Base-by-base conservation (phyloP, 2,329 filamentous ascomycete species). In the Neobulgaria alba region DNA sequence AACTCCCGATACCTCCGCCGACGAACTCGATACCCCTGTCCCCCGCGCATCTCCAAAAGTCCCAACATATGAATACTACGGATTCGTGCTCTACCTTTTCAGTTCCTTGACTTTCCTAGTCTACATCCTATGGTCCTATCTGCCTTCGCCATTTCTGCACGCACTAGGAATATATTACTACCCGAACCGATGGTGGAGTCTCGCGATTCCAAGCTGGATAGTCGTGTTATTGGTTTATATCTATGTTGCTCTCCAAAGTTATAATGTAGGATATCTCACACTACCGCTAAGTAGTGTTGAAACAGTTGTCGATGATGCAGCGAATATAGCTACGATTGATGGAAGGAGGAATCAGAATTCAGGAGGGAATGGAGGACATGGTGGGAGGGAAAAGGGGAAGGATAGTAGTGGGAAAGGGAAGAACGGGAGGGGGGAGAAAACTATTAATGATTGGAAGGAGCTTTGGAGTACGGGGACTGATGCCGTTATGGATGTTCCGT, bases 41-140 rank as follows among this genome's bases (percentile, higher is more conserved):
- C 86, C 89, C 4, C 82, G 87, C 41, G 89, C 88, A 2, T 82
- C 82, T 39, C 92, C 92, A 2, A 88, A 92, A 60, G 89, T 98
- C 2, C 92, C 92, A n/a, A 98, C 92, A 0, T 96, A 98, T 67
- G 92, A 98, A 61, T 98, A 96, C 75, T 96, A 96, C 62, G 92
- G 92, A 60, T 98, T 98, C 65, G 90, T 94, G 39, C 75, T 98
- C 36, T 96, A 98, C 67, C 74, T 98, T 29, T 86, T 90, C 58
- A 89, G 83, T 47, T 86, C 82, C 16, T 69, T 92, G 38, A 79
- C 79, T 2, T 96, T 96, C 60, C 68, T 83, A 59, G 71, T 76
- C 57, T 83, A 77, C 61, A 66, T 81, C 10, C 67, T 81, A n/a
- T 59, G 57, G 92, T 84, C 84, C 10, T 96, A 92, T 64, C 78